Evolutionary conservation across 805 yeast genomes (phyloP).

Genomic region (Hyphopichia homilentoma): DNA sequence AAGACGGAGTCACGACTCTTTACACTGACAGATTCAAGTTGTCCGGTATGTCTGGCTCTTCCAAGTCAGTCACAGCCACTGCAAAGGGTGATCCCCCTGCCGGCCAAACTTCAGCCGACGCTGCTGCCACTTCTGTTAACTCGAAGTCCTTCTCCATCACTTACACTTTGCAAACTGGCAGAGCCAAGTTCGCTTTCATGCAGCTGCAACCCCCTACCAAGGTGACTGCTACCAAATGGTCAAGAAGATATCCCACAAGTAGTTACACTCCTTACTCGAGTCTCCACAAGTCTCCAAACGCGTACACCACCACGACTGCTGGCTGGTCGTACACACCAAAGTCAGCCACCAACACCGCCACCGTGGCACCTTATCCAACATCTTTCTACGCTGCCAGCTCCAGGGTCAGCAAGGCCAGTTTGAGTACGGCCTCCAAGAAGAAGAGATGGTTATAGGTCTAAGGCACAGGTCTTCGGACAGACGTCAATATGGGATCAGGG

Average conservation of each 20-base stretch:
- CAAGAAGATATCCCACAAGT: conserved; percentile 66
- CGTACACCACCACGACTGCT: conserved; percentile 70
- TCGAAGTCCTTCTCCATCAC: conserved; percentile 59
- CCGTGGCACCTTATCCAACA: conserved; percentile 67
- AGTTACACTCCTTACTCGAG: conserved; percentile 57
- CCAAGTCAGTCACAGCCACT: conserved; percentile 41
- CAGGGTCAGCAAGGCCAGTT: conserved; percentile 39
- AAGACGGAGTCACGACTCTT: conserved; percentile 49
- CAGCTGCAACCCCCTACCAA: conserved; percentile 78
- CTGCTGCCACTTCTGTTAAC: conserved; percentile 17
- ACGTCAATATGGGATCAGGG: no score
- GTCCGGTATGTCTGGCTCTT: conserved; percentile 68
- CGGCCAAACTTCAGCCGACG: conserved; percentile 34
- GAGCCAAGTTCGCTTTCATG: conserved; percentile 85
- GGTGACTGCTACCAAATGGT: conserved; percentile 65
- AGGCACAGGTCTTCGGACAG: no score
- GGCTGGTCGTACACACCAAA: conserved; percentile 75
- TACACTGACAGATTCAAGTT: conserved; percentile 66
- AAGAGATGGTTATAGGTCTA: conserved; percentile 44
- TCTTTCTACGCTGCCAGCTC: conserved; percentile 58
- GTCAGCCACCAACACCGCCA: conserved; percentile 64
- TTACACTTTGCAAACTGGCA: conserved; percentile 77
- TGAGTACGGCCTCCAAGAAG: conserved; percentile 31
- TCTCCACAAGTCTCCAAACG: conserved; percentile 42
- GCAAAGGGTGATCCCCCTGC: conserved; percentile 40